Base-by-base conservation (phyloP, 2,329 filamentous ascomycete species). In the Botrytis squamosa region DNA sequence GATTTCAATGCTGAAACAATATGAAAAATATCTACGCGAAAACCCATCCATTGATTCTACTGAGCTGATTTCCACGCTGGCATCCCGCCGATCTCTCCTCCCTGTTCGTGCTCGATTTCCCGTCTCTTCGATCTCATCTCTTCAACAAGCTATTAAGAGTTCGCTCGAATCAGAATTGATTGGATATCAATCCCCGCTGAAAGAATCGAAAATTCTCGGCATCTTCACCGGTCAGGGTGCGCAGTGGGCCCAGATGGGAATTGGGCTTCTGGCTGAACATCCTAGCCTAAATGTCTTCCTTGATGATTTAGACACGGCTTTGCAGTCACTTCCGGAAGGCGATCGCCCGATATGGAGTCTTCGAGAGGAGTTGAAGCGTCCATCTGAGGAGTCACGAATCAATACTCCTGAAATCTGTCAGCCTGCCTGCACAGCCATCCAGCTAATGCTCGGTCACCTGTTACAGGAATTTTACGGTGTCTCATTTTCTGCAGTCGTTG, bases 151-250 rank as follows among this genome's bases (percentile, higher is more conserved):
- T 38, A 38, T 36, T 29, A 63, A 38, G 16, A n/a, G 20, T n/a
- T 25, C 29, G 3, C 20, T 36, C 7, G 60, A 40, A 14, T 40
- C 60, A 16, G 60, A 10, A 63, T 5, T 25, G 60, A 20, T 22
- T 63, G 38, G 25, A 16, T 63, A 14, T 63, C 38, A 25, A 25
- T 63, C 38, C 60, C 29, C 60, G n/a, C 52, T 29, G 14, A 57
- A 63, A 40, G 60, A 36, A 40, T 63, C 38, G 4, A 40, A 63
- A 55, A 69, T 69, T 6, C 75, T 72, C n/a, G 63, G 73, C 25
- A 69, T 77, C 18, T 78, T 78, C 69, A 76, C 72, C 4, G 77
- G 77, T 44, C 76, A 77, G 66, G 77, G 76, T 33, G 77, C 75
- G 55, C 77, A 77, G 66, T 78, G 74, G 74, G n/a, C 68, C 20